Evolutionary conservation across 1,284 basidiomycete genomes (phyloP).

Genomic region (Heterobasidion parviporum): DNA sequence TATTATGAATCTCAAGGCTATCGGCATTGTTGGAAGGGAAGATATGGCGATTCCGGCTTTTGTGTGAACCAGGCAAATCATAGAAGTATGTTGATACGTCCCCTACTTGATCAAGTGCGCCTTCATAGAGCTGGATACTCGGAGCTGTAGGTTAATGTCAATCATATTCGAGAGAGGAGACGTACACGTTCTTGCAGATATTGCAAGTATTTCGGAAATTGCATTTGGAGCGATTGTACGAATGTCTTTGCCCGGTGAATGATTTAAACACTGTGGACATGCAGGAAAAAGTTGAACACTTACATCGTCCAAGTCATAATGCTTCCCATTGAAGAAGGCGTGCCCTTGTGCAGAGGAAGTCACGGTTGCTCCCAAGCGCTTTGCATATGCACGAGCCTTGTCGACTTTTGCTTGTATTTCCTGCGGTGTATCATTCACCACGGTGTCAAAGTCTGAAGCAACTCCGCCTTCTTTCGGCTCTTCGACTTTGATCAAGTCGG

Average conservation of each 20-base stretch:
- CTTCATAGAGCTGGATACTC: slow-evolving; percentile 49
- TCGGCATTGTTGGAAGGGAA: slow-evolving; percentile 39
- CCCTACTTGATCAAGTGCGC: slow-evolving; percentile 41
- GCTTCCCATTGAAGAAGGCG: slow-evolving; percentile 85
- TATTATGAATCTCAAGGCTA: slow-evolving; percentile 40
- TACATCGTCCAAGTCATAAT: slow-evolving; percentile 66
- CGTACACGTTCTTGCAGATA: slow-evolving; percentile 65
- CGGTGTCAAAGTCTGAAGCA: slow-evolving; percentile 27
- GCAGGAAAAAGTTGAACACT: slow-evolving; percentile 17
- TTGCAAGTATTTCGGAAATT: slow-evolving; percentile 52
- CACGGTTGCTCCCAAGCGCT: slow-evolving; percentile 40
- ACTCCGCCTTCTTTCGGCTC: slow-evolving; percentile 10
- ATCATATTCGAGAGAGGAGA: background rate
- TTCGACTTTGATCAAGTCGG: slow-evolving; percentile 20
- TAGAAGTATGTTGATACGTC: slow-evolving; percentile 78
- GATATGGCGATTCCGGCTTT: slow-evolving; percentile 67
- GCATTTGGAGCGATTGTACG: slow-evolving; percentile 54
- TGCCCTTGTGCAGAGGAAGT: slow-evolving; percentile 41
- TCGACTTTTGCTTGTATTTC: slow-evolving; percentile 24
- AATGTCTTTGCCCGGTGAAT: slow-evolving; percentile 42
- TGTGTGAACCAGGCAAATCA: slow-evolving; percentile 68
- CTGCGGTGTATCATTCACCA: slow-evolving; percentile 27
- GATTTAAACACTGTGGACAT: background rate
- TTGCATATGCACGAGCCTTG: slow-evolving; percentile 40
- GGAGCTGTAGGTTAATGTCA: background rate